phyloP scores from a whole-genome alignment of 257 asterid species.

The Solanum lignicaule region DNA sequence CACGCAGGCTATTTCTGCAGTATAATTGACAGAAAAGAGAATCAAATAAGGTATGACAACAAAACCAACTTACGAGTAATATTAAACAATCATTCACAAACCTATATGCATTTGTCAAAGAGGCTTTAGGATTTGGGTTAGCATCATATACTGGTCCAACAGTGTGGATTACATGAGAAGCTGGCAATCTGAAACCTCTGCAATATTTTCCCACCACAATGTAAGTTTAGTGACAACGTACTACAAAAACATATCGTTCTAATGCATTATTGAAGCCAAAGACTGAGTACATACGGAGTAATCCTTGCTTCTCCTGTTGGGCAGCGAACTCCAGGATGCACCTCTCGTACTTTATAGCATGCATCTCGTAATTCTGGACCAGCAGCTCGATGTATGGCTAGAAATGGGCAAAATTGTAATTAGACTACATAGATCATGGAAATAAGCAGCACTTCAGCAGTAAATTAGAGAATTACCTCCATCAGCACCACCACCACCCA shows the following conservation, averaged over 20 bases:
- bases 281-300: slow-evolving; percentile 48
- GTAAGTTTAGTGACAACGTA: background rate
- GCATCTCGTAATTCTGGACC: slow-evolving; percentile 79
- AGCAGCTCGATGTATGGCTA: slow-evolving; percentile 96
- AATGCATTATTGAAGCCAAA: background rate
- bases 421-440: background rate
- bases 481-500: slow-evolving; percentile 97
- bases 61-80: background rate
- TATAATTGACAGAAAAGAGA: slow-evolving; percentile 2
- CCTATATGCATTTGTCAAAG: slow-evolving; percentile 76
- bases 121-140: slow-evolving; percentile 48
- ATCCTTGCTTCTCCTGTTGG: slow-evolving; percentile 99
- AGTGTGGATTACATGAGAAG: slow-evolving; percentile 89
- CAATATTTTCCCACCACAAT: slow-evolving; percentile 4
- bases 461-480: slow-evolving; percentile 52
- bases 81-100: slow-evolving; percentile 10
- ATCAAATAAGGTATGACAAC: background rate
- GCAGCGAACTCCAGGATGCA: slow-evolving; percentile 77
- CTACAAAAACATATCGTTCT: background rate
- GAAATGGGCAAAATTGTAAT: background rate
- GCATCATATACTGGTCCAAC: slow-evolving; percentile 82
- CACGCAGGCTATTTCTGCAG: slow-evolving; percentile 68
- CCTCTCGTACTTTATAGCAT: slow-evolving; percentile 73
- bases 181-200: slow-evolving; percentile 89
- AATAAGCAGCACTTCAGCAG: background rate